Conservation (phyloP, 2,329 filamentous ascomycete genomes). For the Fusarium temperatum region DNA sequence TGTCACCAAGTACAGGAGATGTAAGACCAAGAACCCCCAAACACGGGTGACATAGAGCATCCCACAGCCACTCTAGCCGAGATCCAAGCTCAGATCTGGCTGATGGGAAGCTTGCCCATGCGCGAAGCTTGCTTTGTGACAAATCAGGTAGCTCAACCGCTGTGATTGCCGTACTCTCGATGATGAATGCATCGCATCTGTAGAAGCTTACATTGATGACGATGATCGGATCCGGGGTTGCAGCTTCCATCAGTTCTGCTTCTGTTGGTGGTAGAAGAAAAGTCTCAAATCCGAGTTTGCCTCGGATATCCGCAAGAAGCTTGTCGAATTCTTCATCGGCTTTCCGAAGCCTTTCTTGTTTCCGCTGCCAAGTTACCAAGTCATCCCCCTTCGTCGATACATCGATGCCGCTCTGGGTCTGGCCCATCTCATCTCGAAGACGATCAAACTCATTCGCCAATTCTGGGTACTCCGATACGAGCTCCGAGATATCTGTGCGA, state of each 20-base stretch:
- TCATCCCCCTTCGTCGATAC: accelerated
- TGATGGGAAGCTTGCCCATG: not conserved
- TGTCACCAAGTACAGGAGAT: not conserved
- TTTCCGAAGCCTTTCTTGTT: not conserved
- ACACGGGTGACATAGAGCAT: not conserved
- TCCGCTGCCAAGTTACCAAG: not conserved
- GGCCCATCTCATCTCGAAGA: not conserved
- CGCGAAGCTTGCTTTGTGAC: not conserved
- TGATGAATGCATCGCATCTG: not conserved
- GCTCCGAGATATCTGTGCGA: not conserved
- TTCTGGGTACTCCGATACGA: accelerated
- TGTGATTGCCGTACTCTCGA: not conserved
- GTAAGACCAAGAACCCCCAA: accelerated
- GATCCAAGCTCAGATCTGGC: not conserved
- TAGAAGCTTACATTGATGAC: not conserved
- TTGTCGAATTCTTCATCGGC: not conserved
- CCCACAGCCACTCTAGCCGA: not conserved
- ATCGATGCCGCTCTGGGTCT: accelerated
- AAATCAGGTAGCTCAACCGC: not conserved
- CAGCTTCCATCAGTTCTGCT: not conserved
- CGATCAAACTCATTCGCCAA: not conserved
- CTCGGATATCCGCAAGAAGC: accelerated
- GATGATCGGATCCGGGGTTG: not conserved
- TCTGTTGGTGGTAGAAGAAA: not conserved
- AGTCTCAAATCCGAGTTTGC: not conserved